A percentile compares a stretch with the other conserved stretches of the same genome.
Conservation (phyloP, 2,329 filamentous ascomycete species). For the Torrubiella hemipterigena region DNA sequence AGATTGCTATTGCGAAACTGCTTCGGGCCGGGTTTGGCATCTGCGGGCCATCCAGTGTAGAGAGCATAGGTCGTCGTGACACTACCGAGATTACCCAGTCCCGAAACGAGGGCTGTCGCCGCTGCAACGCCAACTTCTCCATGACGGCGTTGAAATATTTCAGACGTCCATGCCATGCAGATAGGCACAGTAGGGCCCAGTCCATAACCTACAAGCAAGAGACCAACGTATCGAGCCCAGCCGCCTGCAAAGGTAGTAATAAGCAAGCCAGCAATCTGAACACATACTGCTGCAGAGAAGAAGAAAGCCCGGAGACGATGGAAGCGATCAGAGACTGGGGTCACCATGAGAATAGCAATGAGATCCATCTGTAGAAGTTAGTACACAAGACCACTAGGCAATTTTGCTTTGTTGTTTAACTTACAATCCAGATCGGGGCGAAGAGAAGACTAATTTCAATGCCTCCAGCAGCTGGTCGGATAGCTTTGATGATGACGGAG, state of each 20-base stretch:
- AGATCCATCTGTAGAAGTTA: slow-evolving; percentile 58
- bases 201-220: slow-evolving; percentile 84
- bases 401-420: slow-evolving; percentile 18
- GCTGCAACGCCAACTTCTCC: slow-evolving; percentile 85
- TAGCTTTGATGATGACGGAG: slow-evolving; percentile 72
- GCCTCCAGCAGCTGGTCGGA: slow-evolving; percentile 59
- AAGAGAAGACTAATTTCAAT: slow-evolving; percentile 73
- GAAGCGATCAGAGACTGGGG: slow-evolving; percentile 78
- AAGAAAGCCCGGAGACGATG: slow-evolving; percentile 68
- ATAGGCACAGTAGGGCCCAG: slow-evolving; percentile 85
- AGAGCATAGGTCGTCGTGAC: slow-evolving; percentile 82
- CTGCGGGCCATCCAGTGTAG: slow-evolving; percentile 75
- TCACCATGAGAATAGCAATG: slow-evolving; percentile 74
- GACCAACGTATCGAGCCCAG: slow-evolving; percentile 78
- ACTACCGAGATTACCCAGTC: slow-evolving; percentile 75
- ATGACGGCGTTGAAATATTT: slow-evolving; percentile 81
- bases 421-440: slow-evolving; percentile 83
- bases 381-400: slow-evolving; percentile 4
- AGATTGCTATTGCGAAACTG: slow-evolving; percentile 77
- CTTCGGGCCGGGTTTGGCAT: slow-evolving; percentile 53
- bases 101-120: slow-evolving; percentile 74
- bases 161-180: slow-evolving; percentile 87
- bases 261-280: slow-evolving; percentile 75
- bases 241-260: slow-evolving; percentile 67
- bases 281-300: slow-evolving; percentile 62